phyloP scores from a whole-genome alignment of 495 filamentous ascomycete species.

The Daldinia bambusicola region DNA sequence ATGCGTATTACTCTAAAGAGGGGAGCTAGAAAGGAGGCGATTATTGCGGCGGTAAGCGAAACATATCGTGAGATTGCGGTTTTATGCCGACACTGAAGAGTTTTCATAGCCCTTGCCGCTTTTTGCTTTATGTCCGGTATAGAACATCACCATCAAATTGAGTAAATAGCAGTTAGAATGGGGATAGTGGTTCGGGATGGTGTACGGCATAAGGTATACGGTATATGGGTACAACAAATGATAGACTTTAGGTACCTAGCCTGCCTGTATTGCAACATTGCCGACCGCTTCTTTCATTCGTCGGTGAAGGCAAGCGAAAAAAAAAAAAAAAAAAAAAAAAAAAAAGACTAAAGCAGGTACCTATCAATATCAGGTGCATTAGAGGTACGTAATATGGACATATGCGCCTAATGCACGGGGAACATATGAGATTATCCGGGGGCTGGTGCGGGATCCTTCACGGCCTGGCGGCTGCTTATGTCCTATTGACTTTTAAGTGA shows the following conservation, averaged over 20 bases:
- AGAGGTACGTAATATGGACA: no score
- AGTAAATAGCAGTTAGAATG: conserved; percentile 1
- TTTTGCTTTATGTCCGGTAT: conserved; percentile 5
- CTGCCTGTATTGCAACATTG: not conserved
- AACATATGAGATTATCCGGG: not conserved
- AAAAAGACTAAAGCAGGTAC: not conserved
- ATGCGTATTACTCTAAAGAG: conserved; percentile 55
- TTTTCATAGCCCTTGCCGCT: not conserved
- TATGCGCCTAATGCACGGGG: not conserved
- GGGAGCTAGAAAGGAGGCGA: conserved; percentile 28
- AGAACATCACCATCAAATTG: conserved; percentile 1
- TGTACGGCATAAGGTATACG: conserved; percentile 1
- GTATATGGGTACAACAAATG: conserved; percentile 23
- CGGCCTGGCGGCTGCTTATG: conserved; percentile 10
- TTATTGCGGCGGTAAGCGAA: conserved; percentile 21
- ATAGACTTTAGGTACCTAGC: not conserved
- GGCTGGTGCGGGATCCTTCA: not conserved
- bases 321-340: not conserved
- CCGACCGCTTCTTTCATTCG: conserved; percentile 4
- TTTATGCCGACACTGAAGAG: conserved; percentile 3
- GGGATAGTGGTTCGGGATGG: not conserved
- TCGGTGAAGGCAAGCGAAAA: not conserved
- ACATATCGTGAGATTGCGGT: not conserved
- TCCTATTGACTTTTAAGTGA: conserved; percentile 24
- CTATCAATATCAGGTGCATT: no score